These are phyloP conservation scores for Neurospora africana DNA, from an alignment of 495 filamentous ascomycete genomes.

Conservation along the genomic window DNA sequence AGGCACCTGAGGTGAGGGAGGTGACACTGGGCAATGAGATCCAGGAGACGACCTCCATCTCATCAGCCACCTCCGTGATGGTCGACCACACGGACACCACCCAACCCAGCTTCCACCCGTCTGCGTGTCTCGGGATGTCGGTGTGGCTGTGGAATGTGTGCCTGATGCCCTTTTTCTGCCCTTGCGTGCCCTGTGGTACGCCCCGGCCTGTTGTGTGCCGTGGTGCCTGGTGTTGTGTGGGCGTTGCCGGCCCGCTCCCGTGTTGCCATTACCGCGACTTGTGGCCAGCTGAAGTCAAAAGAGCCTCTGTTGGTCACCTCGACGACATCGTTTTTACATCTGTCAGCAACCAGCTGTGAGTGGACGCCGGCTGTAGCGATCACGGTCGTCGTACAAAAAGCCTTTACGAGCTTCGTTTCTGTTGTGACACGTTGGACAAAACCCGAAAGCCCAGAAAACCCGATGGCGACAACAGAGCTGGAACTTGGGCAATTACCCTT, in stretches of 20 bases:
- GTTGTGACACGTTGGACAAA: neutral
- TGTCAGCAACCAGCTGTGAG: neutral
- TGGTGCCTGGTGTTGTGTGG: neutral
- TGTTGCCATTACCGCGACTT: neutral
- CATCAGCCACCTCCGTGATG: neutral
- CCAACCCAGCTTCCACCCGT: neutral
- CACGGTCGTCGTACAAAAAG: neutral
- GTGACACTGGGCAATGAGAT: neutral
- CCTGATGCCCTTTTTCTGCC: neutral
- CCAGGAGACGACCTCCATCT: neutral
- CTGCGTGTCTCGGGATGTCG: neutral
- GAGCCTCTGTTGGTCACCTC: neutral
- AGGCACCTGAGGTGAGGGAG: neutral
- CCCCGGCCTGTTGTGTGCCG: neutral
- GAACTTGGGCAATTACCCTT: neutral
- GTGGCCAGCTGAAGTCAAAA: neutral
- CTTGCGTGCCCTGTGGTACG: neutral
- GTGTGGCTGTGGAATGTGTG: neutral
- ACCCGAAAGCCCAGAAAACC: neutral
- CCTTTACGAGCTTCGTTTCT: neutral
- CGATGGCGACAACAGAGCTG: neutral
- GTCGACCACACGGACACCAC: neutral
- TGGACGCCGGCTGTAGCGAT: neutral
- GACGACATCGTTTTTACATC: neutral
- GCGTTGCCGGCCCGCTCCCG: neutral